These are phyloP conservation scores for Rhodofomes roseus DNA, from an alignment of 1,284 basidiomycete genomes.

Conservation along the genomic window DNA sequence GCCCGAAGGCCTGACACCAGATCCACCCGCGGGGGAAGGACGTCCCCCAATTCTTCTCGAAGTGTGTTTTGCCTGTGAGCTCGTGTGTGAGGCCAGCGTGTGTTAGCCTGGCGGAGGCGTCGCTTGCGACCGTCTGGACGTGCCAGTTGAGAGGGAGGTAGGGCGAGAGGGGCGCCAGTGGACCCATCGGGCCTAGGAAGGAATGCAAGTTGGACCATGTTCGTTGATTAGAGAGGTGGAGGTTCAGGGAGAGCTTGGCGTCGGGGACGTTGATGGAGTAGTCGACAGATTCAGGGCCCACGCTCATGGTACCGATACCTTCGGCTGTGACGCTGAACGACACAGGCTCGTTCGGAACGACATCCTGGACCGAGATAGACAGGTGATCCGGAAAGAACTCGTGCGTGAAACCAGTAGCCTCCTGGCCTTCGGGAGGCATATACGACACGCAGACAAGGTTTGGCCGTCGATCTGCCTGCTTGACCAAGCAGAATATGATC, in stretches of 20 bases:
- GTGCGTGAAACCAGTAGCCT: constrained; percentile 14
- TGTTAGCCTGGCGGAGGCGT: constrained; percentile 14
- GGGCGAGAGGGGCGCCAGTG: constrained; percentile 14
- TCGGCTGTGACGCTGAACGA: constrained; percentile 17
- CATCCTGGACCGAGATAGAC: constrained; percentile 4
- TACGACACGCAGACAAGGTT: constrained; percentile 23
- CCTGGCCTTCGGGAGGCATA: neutral
- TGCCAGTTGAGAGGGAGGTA: constrained; percentile 26
- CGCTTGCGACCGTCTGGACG: constrained; percentile 19
- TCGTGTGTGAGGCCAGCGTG: constrained; percentile 8
- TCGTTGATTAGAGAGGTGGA: constrained; percentile 13
- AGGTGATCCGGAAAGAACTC: constrained; percentile 20
- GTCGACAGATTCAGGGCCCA: constrained; percentile 11
- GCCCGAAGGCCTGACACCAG: constrained; percentile 23
- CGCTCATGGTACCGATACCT: constrained; percentile 18
- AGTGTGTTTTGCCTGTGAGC: constrained; percentile 18
- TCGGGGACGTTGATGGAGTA: constrained; percentile 16
- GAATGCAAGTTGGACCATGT: constrained; percentile 16
- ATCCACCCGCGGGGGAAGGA: constrained; percentile 25
- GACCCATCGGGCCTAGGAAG: constrained; percentile 22
- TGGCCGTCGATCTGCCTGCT: constrained; percentile 14
- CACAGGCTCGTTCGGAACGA: neutral
- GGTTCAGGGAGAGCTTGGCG: constrained; percentile 13
- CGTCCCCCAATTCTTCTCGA: constrained; percentile 28
- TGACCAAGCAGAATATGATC: constrained; percentile 26